Evolutionary conservation across 345 rosid genomes (phyloP).

Genomic region (Iberis pinnata): DNA sequence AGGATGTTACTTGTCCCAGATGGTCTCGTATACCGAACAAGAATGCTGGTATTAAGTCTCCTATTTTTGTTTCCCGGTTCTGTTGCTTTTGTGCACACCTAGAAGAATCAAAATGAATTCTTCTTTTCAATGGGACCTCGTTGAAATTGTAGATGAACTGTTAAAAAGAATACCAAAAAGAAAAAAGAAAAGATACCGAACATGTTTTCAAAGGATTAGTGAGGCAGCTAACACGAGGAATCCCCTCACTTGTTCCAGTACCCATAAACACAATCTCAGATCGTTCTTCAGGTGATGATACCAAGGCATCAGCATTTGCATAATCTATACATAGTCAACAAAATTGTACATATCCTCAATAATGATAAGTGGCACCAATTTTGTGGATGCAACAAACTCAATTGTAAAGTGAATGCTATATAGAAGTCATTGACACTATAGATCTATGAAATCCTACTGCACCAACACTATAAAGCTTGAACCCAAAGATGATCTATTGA

Average conservation of each 20-base stretch:
- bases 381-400: too few species aligned
- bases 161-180: not conserved
- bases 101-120: slow-evolving; percentile 13
- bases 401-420: too few species aligned
- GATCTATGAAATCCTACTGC: too few species aligned
- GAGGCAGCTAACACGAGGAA: slow-evolving; percentile 89
- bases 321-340: slow-evolving; percentile 28
- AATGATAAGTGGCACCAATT: not conserved
- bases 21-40: slow-evolving; percentile 50
- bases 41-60: slow-evolving; percentile 75
- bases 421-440: too few species aligned
- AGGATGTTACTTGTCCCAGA: slow-evolving; percentile 51
- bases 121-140: not conserved
- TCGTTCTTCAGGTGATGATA: slow-evolving; percentile 27
- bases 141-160: not conserved
- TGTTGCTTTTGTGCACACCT: slow-evolving; percentile 80
- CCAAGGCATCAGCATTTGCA: slow-evolving; percentile 28
- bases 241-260: slow-evolving; percentile 95
- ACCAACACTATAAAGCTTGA: too few species aligned
- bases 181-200: slow-evolving; percentile 39
- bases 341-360: not conserved
- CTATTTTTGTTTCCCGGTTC: slow-evolving; percentile 68
- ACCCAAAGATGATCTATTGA: too few species aligned
- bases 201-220: slow-evolving; percentile 73
- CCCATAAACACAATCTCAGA: slow-evolving; percentile 82